Evolutionary conservation across 73 alveolate genomes (phyloP).

Genomic region (Diophrys appendiculata): DNA sequence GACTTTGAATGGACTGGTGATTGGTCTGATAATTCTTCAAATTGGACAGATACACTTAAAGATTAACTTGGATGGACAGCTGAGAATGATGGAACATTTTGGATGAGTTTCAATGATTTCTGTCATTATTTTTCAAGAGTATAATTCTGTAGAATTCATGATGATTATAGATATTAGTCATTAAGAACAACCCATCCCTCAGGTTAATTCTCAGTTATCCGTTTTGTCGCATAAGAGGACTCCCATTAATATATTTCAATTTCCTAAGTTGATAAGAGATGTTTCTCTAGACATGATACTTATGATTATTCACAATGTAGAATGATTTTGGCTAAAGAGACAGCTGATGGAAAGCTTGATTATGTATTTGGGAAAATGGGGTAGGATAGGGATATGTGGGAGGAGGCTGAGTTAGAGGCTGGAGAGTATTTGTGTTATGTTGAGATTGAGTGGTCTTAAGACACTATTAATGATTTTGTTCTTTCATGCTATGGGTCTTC

Average conservation of each 20-base stretch:
- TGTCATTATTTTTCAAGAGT: conserved; percentile 87
- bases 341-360: conserved; percentile 58
- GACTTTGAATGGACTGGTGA: conserved; percentile 96
- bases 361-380: conserved; percentile 83
- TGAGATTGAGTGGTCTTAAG: conserved; percentile 75
- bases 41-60: conserved; percentile 93
- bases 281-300: conserved; percentile 69
- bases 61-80: conserved; percentile 68
- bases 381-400: conserved; percentile 85
- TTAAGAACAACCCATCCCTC: conserved; percentile 26
- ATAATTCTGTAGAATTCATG: conserved; percentile 81
- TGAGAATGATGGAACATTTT: conserved; percentile 88
- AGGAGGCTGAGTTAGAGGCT: conserved; percentile 69
- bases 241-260: conserved; percentile 42
- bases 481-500: conserved; percentile 53
- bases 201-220: conserved; percentile 52
- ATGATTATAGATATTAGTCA: conserved; percentile 64
- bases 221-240: conserved; percentile 50
- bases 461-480: conserved; percentile 41
- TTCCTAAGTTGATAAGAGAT: conserved; percentile 57
- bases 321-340: conserved; percentile 40
- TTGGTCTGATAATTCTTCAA: conserved; percentile 92
- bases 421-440: conserved; percentile 87
- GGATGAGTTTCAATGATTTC: conserved; percentile 93
- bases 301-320: conserved; percentile 75